Evolutionary conservation across 345 rosid genomes (phyloP), one percentile per base, ranked within the genome.

Genomic region (Dipteronia dyeriana): DNA sequence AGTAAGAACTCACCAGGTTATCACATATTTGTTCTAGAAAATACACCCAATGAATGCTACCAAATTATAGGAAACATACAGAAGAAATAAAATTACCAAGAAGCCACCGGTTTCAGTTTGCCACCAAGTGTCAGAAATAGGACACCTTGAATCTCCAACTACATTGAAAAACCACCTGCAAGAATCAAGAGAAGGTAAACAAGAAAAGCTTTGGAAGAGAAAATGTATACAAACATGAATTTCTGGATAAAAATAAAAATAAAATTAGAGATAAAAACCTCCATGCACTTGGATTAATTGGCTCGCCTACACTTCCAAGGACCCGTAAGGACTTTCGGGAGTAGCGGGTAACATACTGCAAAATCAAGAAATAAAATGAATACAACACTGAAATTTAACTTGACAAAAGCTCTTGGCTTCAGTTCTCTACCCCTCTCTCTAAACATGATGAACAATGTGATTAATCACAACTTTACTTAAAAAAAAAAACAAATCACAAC

Each of bases 91-190:
- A n/a, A 26, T 49, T 86, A 92, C 99, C 98, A 96, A 87, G 86
- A 94, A 92, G 77, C 99, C 99, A 25, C 99, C 99, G 71, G 98
- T 94, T 90, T 96, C 99, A 75, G 99, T 96, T 86, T 96, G 98
- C 99, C 99, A 96, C 99, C 99, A 96, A 25, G 99, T 96, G 80
- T 96, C 99, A 38, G 97, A 92, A 78, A 96, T 96, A 57, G 99
- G 99, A 77, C 99, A 94, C 78, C 88, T 91, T 19, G 97, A 87
- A 70, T 89, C 94, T 82, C 98, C 98, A 51, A 94, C 95, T 74
- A 91, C 83, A 87, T 96, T 96, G 86, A 78, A 96, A 84, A 89
- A 91, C 99, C 99, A 96, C 88, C 99, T 94, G 85, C 56, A 74
- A 73, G 59, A 74, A 73, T 74, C 45, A n/a, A 81, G 71, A 72